Percentiles rank a stretch among this genome's conserved stretches.
These are phyloP conservation scores for Simplicillium sp. DNA, from an alignment of 2,329 filamentous ascomycete species.

Conservation along the genomic window DNA sequence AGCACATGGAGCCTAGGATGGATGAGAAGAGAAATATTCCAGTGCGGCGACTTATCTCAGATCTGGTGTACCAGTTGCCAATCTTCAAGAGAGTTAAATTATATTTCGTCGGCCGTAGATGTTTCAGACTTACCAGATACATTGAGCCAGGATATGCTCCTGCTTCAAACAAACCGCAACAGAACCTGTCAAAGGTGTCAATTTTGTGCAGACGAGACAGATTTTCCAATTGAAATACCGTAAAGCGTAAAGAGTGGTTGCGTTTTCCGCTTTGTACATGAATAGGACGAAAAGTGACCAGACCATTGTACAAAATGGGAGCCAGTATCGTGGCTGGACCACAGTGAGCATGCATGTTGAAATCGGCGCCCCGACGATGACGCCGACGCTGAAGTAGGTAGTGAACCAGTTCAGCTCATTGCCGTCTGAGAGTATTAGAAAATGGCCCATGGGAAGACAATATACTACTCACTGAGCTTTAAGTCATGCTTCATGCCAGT, in stretches of 20 bases:
- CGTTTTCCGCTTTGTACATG: slow-evolving; percentile 25
- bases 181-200: slow-evolving; percentile 25
- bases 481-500: slow-evolving; percentile 38
- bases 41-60: slow-evolving; percentile 47
- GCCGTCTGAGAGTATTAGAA: slow-evolving; percentile 3
- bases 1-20: slow-evolving; percentile 32
- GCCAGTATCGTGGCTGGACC: slow-evolving; percentile 30
- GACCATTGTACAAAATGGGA: slow-evolving; percentile 22
- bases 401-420: slow-evolving; percentile 35
- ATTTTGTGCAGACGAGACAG: too few species aligned
- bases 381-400: slow-evolving; percentile 36
- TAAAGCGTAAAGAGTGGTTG: slow-evolving; percentile 32
- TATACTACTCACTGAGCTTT: slow-evolving; percentile 20
- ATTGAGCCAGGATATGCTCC: slow-evolving; percentile 46
- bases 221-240: background rate
- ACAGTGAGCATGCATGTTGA: slow-evolving; percentile 34
- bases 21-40: slow-evolving; percentile 49
- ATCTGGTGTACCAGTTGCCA: slow-evolving; percentile 49
- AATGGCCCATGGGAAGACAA: background rate
- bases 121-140: slow-evolving; percentile 21
- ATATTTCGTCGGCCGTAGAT: background rate
- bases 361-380: slow-evolving; percentile 32
- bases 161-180: slow-evolving; percentile 45
- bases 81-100: slow-evolving; percentile 16
- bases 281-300: slow-evolving; percentile 31